These are phyloP conservation scores for Pilasporangium apinafurcum DNA, from an alignment of 352 stramenopile species.

Conservation along the genomic window DNA sequence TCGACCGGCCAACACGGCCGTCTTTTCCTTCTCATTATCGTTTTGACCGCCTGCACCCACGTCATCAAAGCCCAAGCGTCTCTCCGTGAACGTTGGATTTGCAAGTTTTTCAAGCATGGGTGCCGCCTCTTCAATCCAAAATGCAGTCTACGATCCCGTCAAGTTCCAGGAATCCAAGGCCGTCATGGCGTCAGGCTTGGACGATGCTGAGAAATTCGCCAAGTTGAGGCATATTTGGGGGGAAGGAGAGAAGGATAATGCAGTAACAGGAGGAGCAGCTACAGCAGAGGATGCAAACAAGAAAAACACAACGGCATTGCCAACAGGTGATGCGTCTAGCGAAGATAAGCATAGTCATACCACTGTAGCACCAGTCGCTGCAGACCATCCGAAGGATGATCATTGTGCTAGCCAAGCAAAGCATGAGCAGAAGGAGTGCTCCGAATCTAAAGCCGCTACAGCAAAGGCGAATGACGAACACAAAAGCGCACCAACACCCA, in stretches of 20 bases:
- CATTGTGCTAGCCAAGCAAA: not conserved
- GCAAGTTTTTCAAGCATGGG: no score
- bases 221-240: conserved; percentile 67
- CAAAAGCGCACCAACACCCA: no score
- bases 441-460: no score
- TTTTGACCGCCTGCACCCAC: no score
- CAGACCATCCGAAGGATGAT: conserved; percentile 1
- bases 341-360: not conserved
- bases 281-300: not conserved
- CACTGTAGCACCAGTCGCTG: not conserved
- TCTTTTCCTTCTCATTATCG: no score
- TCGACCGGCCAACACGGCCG: no score
- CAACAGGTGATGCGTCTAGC: not conserved
- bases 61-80: no score
- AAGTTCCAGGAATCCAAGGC: conserved; percentile 70
- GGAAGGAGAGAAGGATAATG: conserved; percentile 7
- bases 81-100: no score
- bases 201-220: conserved; percentile 66
- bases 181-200: conserved; percentile 47
- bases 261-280: conserved; percentile 1
- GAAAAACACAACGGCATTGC: not conserved
- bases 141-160: conserved; percentile 41
- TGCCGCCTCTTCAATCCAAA: conserved; percentile 43
- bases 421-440: not conserved
- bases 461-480: conserved; percentile 2